Evolutionary conservation across 345 rosid species (phyloP).

Genomic region (Rhodomyrtus tomentosa): DNA sequence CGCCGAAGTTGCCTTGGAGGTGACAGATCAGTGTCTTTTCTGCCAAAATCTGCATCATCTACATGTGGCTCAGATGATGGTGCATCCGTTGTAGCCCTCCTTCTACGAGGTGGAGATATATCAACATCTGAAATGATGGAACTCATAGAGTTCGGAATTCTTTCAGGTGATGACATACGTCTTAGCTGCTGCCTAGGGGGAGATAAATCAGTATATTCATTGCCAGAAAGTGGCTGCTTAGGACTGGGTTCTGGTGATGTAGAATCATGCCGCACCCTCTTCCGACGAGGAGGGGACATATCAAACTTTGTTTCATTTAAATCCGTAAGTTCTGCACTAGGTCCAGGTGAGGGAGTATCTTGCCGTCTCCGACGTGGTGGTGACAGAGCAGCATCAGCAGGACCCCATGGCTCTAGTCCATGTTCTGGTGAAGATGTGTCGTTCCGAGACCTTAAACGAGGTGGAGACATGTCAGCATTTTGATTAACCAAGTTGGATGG

Average conservation of each 20-base stretch:
- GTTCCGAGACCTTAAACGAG: conserved; percentile 30
- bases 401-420: conserved; percentile 10
- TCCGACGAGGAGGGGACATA: conserved; percentile 7
- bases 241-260: not conserved
- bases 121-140: conserved; percentile 15
- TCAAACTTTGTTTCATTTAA: conserved; percentile 16
- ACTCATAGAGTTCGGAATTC: not conserved
- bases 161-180: not conserved
- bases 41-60: conserved; percentile 2
- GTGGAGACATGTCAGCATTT: conserved; percentile 55
- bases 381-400: conserved; percentile 36
- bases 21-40: conserved; percentile 29
- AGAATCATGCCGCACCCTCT: not conserved
- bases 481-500: not conserved
- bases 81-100: conserved; percentile 33
- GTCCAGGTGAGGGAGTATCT: conserved; percentile 34
- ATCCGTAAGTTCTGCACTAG: not conserved
- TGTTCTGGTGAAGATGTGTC: conserved; percentile 57
- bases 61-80: conserved; percentile 36
- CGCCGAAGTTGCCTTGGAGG: conserved; percentile 12
- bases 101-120: conserved; percentile 53
- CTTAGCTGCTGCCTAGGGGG: not conserved
- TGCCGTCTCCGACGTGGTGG: conserved; percentile 28
- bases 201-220: not conserved
- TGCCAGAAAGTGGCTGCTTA: not conserved